Evolutionary conservation across 2,329 filamentous ascomycete species (phyloP), one percentile per base, ranked within the genome.

Genomic region (Hypoxylon sp.): DNA sequence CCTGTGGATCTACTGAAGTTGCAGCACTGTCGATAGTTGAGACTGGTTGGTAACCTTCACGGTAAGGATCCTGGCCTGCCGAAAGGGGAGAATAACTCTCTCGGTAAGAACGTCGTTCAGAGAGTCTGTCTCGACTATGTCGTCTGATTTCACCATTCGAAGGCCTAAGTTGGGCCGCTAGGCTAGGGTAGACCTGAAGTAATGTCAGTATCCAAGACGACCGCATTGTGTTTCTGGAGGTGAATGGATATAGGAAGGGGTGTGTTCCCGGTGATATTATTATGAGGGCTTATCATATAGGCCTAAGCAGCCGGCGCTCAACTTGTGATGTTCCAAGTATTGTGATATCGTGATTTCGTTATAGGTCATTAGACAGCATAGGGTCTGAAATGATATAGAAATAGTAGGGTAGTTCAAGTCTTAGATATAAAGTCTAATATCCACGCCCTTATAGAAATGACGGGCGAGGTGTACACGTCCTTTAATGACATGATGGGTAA

Each of bases 1-100:
- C 78, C 67, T 82, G 80, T 24, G 74, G 75, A 24, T 76, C 78
- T 42, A 74, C 78, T 17, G 77, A 77, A 5, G 74, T 67, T 7
- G 66, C 66, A 17, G 77, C 69, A 29, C 73, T 77, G 11, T 78
- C 81, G 53, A 77, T 69, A 1, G 80, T 77, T 5, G 70, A 67
- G 35, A 80, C 75, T 21, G 69, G 61, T 48, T 72, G 67, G 42
- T 76, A 74, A 15, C 67, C 63, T 55, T 77, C 75, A 39, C 62
- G 70, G 39, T 75, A 47, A 27, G 66, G 62, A 58, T 69, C 58
- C n/a, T 55, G 60, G 21, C 54, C 58, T 27, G 52, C 42, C 17
- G 65, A 39, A 15, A 69, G 17, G 24, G 69, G 59, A 19, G 60
- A 67, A 54, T 70, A 67, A 44, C 62, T 63, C 67, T 72, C 71